These are phyloP conservation scores for Aegilops umbellulata DNA, from an alignment of 176 grass and related monocot species.

Conservation along the genomic window DNA sequence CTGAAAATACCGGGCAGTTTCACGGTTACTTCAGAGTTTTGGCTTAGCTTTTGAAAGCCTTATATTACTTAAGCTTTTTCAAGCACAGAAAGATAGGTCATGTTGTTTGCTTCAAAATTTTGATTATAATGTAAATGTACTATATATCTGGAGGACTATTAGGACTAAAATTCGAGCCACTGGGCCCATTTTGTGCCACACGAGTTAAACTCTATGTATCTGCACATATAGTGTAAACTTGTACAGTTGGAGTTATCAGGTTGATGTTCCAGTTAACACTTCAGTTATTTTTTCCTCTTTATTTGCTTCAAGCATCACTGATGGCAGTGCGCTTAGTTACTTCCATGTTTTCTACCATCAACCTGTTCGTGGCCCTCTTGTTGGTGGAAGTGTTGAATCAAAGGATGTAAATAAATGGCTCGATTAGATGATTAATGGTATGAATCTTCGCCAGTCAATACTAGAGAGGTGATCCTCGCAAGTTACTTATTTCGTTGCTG, in stretches of 20 bases:
- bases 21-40: background rate
- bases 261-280: background rate
- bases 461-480: conserved; percentile 65
- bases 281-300: background rate
- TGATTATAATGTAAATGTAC: conserved; percentile 1
- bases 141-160: background rate
- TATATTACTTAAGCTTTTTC: background rate
- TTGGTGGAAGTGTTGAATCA: conserved; percentile 58
- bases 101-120: background rate
- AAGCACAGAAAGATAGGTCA: background rate
- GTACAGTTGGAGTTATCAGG: background rate
- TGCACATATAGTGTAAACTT: background rate
- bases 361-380: conserved; percentile 65
- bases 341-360: conserved; percentile 57
- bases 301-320: conserved; percentile 35
- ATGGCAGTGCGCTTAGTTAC: conserved; percentile 47
- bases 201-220: background rate
- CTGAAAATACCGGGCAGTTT: background rate
- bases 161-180: background rate
- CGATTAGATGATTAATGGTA: conserved; percentile 77
- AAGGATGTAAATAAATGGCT: conserved; percentile 97
- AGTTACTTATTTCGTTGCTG: conserved; percentile 76
- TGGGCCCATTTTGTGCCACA: conserved; percentile 4
- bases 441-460: conserved; percentile 44
- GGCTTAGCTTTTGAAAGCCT: background rate